Evolutionary conservation across 1,284 basidiomycete species (phyloP), one percentile per base, ranked within the genome.

Genomic region (Hortiboletus rubellus): DNA sequence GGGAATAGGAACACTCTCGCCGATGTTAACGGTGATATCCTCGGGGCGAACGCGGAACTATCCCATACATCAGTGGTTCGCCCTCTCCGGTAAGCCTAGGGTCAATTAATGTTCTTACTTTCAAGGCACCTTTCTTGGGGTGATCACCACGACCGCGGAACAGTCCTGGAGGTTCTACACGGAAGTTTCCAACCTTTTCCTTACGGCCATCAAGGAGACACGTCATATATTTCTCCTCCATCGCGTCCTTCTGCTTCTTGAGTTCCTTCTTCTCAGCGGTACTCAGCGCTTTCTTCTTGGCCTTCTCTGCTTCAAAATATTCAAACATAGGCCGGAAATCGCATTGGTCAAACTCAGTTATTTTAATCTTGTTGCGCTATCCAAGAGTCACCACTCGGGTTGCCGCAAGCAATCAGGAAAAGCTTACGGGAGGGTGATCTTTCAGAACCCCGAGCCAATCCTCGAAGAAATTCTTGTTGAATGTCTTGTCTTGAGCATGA

Each of bases 81-180:
- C 22, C 22, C 43, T n/a, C n/a, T 17, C 15, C 12, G 34, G 36
- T 53, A 17, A 52, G 43, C 46, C 33, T 17, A 44, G 36, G 48
- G 45, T 43, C 51, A 49, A 17, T 17, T n/a, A 5, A 49, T 8
- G 34, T 10, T 67, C 74, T 65, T 66, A 94, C 93, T 83, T 99
- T 99, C 60, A 98, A 81, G 51, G 89, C 89, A 27, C 97, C 97
- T 74, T 98, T 98, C 81, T 92, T 96, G 2, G 97, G 97, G 75
- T 99, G 97, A 67, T 98, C 94, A 58, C 97, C 97, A 63, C 97
- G 95, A 58, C 97, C 97, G 74, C 96, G 83, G 79, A 99, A 99
- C 44, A 99, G 79, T 43, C 95, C 94, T 18, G 97, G 97, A 70
- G 97, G 97, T 81, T 99, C 97, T 50, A 98, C 89, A 63, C 95